phyloP scores from a whole-genome alignment of 83 land plant species.

The Thuja plicata region DNA sequence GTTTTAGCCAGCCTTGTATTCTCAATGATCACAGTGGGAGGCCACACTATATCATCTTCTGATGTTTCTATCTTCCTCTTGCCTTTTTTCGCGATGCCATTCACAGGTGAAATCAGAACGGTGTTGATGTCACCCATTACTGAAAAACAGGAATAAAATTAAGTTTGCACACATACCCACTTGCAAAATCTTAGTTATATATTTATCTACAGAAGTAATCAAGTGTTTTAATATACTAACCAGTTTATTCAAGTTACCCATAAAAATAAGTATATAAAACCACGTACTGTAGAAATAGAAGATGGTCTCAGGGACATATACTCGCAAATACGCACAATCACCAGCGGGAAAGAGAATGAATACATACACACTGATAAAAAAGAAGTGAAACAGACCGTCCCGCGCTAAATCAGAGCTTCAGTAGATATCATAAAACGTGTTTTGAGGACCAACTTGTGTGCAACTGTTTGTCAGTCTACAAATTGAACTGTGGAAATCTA shows the following conservation, averaged over 20 bases:
- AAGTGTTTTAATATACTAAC: background rate
- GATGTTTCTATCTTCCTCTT: background rate
- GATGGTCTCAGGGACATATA: background rate
- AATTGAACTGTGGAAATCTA: background rate
- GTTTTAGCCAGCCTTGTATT: slow-evolving; percentile 22
- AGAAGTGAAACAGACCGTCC: background rate
- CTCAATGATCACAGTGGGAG: slow-evolving; percentile 25
- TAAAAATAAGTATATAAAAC: background rate
- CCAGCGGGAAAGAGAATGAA: background rate
- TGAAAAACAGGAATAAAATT: background rate
- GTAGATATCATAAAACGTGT: background rate
- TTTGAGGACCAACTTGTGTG: background rate
- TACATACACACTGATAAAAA: background rate
- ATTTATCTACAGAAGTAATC: background rate
- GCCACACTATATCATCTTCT: slow-evolving; percentile 28
- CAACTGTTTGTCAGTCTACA: background rate
- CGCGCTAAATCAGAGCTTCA: background rate
- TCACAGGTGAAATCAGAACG: background rate
- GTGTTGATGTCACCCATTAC: background rate
- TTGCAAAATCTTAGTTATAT: background rate
- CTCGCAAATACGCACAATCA: background rate
- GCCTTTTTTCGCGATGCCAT: background rate
- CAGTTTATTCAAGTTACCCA: background rate
- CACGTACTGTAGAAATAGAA: background rate
- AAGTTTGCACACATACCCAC: background rate